These are phyloP conservation scores for Diutina siamensis DNA, from an alignment of 1,139 yeast species.

Conservation along the genomic window DNA sequence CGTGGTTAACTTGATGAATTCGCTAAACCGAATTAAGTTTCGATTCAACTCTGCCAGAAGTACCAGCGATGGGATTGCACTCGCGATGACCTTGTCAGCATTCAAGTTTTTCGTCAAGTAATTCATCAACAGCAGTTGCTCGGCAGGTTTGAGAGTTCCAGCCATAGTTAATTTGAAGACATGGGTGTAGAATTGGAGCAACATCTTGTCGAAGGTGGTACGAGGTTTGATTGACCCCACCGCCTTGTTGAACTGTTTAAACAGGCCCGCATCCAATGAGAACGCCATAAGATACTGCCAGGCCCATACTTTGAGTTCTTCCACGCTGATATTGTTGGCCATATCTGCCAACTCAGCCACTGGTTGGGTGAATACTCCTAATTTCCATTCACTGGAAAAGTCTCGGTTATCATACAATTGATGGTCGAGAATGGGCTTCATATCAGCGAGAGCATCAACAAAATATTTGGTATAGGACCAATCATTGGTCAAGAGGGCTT, in stretches of 20 bases:
- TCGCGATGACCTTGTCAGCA: slow-evolving; percentile 14
- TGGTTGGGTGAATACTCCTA: slow-evolving; percentile 8
- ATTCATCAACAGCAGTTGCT: slow-evolving; percentile 18
- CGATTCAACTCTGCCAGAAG: slow-evolving; percentile 16
- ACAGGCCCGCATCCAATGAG: neutral
- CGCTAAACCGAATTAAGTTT: slow-evolving; percentile 16
- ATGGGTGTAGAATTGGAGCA: neutral
- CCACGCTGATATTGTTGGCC: neutral
- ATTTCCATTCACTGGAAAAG: slow-evolving; percentile 10
- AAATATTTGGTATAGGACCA: neutral
- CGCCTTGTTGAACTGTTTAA: neutral
- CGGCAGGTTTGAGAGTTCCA: slow-evolving; percentile 8
- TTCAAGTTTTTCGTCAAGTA: slow-evolving; percentile 23
- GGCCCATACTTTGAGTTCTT: neutral
- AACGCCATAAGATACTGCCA: neutral
- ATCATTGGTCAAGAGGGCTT: slow-evolving; percentile 23
- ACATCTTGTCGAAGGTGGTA: neutral
- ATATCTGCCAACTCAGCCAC: slow-evolving; percentile 6
- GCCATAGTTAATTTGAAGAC: neutral
- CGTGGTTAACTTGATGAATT: slow-evolving; percentile 17
- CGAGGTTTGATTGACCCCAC: neutral
- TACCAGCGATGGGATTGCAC: slow-evolving; percentile 10
- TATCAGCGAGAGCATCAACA: neutral
- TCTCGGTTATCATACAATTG: slow-evolving; percentile 10
- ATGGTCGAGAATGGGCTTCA: neutral